phyloP scores from a whole-genome alignment of 208 protist species.

The Kentomonas sorsogonicus region DNA sequence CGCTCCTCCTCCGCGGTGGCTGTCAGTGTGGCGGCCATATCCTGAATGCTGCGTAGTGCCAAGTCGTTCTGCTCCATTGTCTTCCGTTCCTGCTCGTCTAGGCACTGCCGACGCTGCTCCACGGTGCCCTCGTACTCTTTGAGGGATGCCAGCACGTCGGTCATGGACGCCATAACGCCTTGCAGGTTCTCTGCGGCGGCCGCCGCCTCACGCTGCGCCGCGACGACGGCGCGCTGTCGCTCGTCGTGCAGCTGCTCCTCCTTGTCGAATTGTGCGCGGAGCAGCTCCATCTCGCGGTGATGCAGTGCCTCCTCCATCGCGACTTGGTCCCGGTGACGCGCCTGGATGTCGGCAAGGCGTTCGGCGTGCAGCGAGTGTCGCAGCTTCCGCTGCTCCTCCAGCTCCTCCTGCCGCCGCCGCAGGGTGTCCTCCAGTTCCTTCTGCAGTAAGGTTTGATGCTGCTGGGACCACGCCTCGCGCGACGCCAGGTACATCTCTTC shows the following conservation, averaged over 20 bases:
- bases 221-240: slow-evolving; percentile 25
- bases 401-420: slow-evolving; percentile 38
- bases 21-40: slow-evolving; percentile 40
- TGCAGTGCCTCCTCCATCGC: slow-evolving; percentile 52
- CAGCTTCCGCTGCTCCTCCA: slow-evolving; percentile 48
- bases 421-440: slow-evolving; percentile 46
- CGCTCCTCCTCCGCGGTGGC: slow-evolving; percentile 42
- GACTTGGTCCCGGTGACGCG: slow-evolving; percentile 46
- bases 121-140: slow-evolving; percentile 43
- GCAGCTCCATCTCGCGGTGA: slow-evolving; percentile 45
- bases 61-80: no score
- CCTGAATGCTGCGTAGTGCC: slow-evolving; percentile 35
- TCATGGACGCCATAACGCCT: slow-evolving; percentile 21
- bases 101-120: slow-evolving; percentile 26
- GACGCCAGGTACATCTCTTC: slow-evolving; percentile 69
- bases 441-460: slow-evolving; percentile 60
- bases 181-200: slow-evolving; percentile 31
- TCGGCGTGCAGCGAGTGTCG: slow-evolving; percentile 58
- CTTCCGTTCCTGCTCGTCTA: slow-evolving; percentile 28
- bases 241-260: slow-evolving; percentile 54
- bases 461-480: slow-evolving; percentile 58
- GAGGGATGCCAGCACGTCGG: slow-evolving; percentile 31
- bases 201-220: slow-evolving; percentile 38
- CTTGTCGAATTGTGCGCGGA: slow-evolving; percentile 39
- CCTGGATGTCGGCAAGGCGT: slow-evolving; percentile 48